phyloP scores from a whole-genome alignment of 805 yeast genomes.

The Metschnikowia aberdeeniae region DNA sequence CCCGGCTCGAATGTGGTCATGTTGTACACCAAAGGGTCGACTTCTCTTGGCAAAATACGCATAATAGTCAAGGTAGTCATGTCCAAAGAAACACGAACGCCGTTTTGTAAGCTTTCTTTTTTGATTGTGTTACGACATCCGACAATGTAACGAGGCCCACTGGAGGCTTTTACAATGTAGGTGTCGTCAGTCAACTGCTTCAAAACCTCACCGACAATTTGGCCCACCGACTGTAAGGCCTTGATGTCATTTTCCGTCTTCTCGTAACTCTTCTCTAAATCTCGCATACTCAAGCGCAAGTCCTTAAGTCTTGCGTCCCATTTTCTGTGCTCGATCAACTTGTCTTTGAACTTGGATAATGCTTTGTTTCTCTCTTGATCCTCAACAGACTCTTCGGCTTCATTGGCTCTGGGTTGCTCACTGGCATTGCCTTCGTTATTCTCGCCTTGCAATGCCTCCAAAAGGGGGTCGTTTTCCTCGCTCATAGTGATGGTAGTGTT shows the following conservation, averaged over 20 bases:
- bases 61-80: conserved; percentile 97
- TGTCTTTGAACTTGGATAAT: conserved; percentile 71
- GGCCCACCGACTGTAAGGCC: conserved; percentile 96
- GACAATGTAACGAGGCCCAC: conserved; percentile 96
- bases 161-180: conserved; percentile 91
- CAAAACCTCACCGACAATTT: conserved; percentile 93
- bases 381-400: conserved; percentile 25
- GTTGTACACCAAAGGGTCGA: conserved; percentile 95
- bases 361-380: conserved; percentile 79
- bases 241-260: conserved; percentile 96
- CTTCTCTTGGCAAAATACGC: conserved; percentile 96
- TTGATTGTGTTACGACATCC: conserved; percentile 94
- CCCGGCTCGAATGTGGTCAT: conserved; percentile 99
- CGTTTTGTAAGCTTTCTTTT: conserved; percentile 78
- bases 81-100: conserved; percentile 93
- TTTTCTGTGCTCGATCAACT: conserved; percentile 86
- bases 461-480: conserved; percentile 72
- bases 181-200: conserved; percentile 93
- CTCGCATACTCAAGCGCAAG: conserved; percentile 77
- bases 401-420: conserved; percentile 19
- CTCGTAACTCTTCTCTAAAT: conserved; percentile 74
- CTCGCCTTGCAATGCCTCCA: conserved; percentile 54
- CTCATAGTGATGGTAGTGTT: conserved; percentile 31
- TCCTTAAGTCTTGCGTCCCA: conserved; percentile 91
- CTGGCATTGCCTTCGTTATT: conserved; percentile 20